Conservation (phyloP, 257 asterid species). For the Solanum pinnatisectum region DNA sequence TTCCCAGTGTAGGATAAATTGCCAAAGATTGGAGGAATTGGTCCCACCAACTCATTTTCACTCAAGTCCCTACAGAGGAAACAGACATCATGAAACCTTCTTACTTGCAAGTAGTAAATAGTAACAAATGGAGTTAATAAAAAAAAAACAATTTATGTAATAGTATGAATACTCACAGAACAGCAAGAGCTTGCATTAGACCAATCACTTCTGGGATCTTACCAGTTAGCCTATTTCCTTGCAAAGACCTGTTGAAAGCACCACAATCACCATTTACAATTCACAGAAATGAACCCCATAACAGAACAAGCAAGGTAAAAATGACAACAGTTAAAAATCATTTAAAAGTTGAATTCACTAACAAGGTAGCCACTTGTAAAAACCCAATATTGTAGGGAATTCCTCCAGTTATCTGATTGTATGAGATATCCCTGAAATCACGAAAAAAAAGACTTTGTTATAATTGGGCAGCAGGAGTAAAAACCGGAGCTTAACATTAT, state of each 20-base stretch:
- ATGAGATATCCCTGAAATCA: constrained; percentile 72
- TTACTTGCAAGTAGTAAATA: not conserved
- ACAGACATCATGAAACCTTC: not conserved
- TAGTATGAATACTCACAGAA: constrained; percentile 47
- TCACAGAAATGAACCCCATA: not conserved
- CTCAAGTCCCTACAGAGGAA: constrained; percentile 70
- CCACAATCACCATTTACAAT: not conserved
- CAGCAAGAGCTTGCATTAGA: constrained; percentile 99
- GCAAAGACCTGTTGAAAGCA: constrained; percentile 56
- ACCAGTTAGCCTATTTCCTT: constrained; percentile 87
- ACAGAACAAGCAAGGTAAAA: not conserved
- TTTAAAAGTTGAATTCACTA: constrained; percentile 17
- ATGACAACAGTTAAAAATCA: not conserved
- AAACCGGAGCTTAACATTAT: not conserved
- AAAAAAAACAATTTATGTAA: not conserved
- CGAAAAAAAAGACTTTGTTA: not conserved
- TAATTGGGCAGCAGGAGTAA: not conserved
- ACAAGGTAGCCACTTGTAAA: constrained; percentile 97
- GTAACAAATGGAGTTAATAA: not conserved
- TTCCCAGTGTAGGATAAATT: constrained; percentile 95
- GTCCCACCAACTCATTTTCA: constrained; percentile 81
- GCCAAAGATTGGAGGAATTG: constrained; percentile 80
- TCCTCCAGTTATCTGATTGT: constrained; percentile 85
- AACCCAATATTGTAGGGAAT: constrained; percentile 95
- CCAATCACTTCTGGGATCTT: constrained; percentile 94